A percentile compares a stretch with the other conserved stretches of the same genome.
These are phyloP conservation scores for Punica granatum DNA, from an alignment of 345 rosid genomes.

Conservation along the genomic window DNA sequence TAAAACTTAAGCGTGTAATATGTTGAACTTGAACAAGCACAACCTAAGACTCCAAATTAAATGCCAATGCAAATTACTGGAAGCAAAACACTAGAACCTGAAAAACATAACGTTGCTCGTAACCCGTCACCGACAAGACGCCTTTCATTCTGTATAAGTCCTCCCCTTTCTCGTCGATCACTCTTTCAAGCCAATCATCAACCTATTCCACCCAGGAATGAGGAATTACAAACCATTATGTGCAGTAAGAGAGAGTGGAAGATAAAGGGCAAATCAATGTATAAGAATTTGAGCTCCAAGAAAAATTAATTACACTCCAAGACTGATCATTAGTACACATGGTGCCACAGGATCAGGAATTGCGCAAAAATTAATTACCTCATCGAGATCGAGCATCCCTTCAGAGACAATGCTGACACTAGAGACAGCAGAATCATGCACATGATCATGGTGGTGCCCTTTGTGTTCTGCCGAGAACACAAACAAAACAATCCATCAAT, in stretches of 20 bases:
- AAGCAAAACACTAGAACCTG: slow-evolving; percentile 35
- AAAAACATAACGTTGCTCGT: slow-evolving; percentile 48
- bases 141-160: slow-evolving; percentile 78
- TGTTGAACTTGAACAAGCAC: neutral
- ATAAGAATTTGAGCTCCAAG: neutral
- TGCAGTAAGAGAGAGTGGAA: neutral
- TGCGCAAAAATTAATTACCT: slow-evolving; percentile 28
- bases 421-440: slow-evolving; percentile 64
- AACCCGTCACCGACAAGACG: slow-evolving; percentile 33
- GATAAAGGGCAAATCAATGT: neutral
- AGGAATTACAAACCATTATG: neutral
- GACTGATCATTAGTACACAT: neutral
- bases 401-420: slow-evolving; percentile 62
- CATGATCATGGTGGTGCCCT: slow-evolving; percentile 48
- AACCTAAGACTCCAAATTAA: neutral
- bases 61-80: neutral
- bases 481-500: neutral
- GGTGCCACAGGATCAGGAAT: neutral
- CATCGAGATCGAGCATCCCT: slow-evolving; percentile 69
- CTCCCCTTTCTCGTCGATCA: slow-evolving; percentile 60
- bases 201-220: slow-evolving; percentile 29
- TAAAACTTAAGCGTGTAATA: too few relatives aligned
- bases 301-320: neutral
- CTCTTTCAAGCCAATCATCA: slow-evolving; percentile 71
- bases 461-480: slow-evolving; percentile 27